Evolutionary conservation across 1,139 yeast species (phyloP).

Genomic region (Groenewaldozyma auringiensis): DNA sequence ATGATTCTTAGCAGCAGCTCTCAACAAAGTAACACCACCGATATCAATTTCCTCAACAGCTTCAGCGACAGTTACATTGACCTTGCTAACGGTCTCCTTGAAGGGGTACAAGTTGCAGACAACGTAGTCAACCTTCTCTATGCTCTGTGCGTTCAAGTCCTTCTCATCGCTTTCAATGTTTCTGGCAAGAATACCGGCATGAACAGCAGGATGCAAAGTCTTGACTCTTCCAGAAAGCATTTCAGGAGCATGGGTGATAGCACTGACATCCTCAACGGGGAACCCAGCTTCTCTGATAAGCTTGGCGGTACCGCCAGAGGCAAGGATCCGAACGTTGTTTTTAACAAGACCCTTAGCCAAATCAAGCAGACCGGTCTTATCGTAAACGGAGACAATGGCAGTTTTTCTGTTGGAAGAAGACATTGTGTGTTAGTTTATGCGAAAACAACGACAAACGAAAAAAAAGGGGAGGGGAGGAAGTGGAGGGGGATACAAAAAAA

Average conservation of each 20-base stretch:
- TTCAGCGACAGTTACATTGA: slow-evolving; percentile 90
- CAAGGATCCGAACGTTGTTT: slow-evolving; percentile 83
- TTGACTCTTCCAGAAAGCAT: slow-evolving; percentile 98
- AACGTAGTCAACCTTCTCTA: slow-evolving; percentile 91
- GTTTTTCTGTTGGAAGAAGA: slow-evolving; percentile 47
- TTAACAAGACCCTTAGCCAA: slow-evolving; percentile 89
- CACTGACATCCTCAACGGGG: slow-evolving; percentile 91
- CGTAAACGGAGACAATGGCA: slow-evolving; percentile 93
- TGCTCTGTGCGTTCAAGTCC: slow-evolving; percentile 79
- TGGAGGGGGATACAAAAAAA: neutral
- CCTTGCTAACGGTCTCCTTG: slow-evolving; percentile 93
- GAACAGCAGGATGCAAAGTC: slow-evolving; percentile 97
- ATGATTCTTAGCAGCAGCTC: slow-evolving; percentile 99
- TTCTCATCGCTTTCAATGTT: slow-evolving; percentile 81
- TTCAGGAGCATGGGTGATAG: slow-evolving; percentile 97
- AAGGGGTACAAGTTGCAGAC: slow-evolving; percentile 97
- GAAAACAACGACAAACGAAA: neutral
- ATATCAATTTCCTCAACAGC: slow-evolving; percentile 98
- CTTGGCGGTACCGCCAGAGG: slow-evolving; percentile 96
- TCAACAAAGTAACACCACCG: slow-evolving; percentile 93
- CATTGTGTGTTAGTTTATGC: neutral
- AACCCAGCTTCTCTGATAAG: slow-evolving; percentile 95
- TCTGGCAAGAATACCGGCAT: slow-evolving; percentile 95
- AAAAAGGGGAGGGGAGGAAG: neutral
- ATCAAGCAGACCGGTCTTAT: slow-evolving; percentile 92